These are phyloP conservation scores for Tylopilus cervinicoccineus DNA, from an alignment of 768 basidiomycete species.

Conservation along the genomic window DNA sequence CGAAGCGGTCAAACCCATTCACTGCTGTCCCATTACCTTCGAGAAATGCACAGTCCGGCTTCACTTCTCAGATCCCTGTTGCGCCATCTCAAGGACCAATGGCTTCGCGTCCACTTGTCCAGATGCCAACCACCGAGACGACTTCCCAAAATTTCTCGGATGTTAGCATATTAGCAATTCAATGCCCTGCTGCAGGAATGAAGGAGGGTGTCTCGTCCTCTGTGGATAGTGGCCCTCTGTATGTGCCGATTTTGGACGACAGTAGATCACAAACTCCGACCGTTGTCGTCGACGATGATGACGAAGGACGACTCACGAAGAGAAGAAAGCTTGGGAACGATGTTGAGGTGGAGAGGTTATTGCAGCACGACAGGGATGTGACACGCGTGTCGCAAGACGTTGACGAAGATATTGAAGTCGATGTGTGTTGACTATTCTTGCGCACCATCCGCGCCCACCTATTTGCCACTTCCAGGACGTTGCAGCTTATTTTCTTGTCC, in stretches of 20 bases:
- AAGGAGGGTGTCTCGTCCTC: conserved; percentile 19
- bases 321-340: conserved; percentile 39
- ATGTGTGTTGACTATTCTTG: conserved; percentile 20
- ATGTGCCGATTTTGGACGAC: conserved; percentile 26
- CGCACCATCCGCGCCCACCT: background rate
- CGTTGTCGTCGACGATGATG: conserved; percentile 52
- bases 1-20: conserved; percentile 35
- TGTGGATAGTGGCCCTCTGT: conserved; percentile 24
- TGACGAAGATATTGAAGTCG: conserved; percentile 30
- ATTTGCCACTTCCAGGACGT: background rate
- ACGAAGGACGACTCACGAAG: conserved; percentile 53
- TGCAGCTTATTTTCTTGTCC: conserved; percentile 4
- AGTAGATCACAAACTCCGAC: conserved; percentile 45
- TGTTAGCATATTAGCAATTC: conserved; percentile 7
- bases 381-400: conserved; percentile 7
- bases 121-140: background rate
- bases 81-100: background rate
- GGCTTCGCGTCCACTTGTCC: background rate
- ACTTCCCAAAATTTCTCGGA: conserved; percentile 5
- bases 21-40: conserved; percentile 42
- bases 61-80: background rate
- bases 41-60: conserved; percentile 15
- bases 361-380: conserved; percentile 1
- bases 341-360: background rate
- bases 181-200: conserved; percentile 2